Evolutionary conservation across 176 grass and related monocot genomes (phyloP).

Genomic region (Avena sativa): DNA sequence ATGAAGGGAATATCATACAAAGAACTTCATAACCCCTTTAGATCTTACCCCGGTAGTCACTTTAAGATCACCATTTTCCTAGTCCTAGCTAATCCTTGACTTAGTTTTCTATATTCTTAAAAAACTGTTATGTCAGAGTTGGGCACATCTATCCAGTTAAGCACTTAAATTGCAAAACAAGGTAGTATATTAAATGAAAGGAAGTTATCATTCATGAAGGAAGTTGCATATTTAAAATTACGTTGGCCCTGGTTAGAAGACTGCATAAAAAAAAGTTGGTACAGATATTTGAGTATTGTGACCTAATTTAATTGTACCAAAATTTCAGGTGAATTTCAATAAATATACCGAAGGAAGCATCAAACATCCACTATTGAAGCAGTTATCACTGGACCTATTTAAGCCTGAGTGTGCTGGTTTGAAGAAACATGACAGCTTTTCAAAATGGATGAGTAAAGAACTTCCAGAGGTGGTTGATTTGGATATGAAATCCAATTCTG

Average conservation of each 20-base stretch:
- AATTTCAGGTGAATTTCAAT: conserved; percentile 56
- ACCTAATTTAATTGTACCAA: conserved; percentile 32
- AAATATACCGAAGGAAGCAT: conserved; percentile 50
- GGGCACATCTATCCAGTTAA: neutral
- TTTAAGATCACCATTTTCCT: neutral
- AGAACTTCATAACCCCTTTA: neutral
- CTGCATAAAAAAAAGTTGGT: neutral
- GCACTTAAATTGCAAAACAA: conserved; percentile 1
- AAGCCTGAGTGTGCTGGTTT: conserved; percentile 74
- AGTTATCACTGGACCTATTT: conserved; percentile 69
- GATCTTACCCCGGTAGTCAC: neutral
- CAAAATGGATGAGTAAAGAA: conserved; percentile 93
- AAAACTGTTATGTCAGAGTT: neutral
- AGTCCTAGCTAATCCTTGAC: neutral
- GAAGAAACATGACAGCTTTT: conserved; percentile 98
- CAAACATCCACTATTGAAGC: conserved; percentile 60
- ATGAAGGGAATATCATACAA: neutral
- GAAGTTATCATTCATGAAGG: conserved; percentile 23
- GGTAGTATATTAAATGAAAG: conserved; percentile 8
- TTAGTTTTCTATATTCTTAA: neutral
- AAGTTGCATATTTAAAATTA: conserved; percentile 24
- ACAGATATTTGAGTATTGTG: conserved; percentile 1
- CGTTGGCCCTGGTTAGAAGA: neutral
- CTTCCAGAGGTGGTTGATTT: conserved; percentile 83
- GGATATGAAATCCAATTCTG: conserved; percentile 80